Conservation (phyloP, 352 stramenopile genomes). For the Phytophthora ohioensis region DNA sequence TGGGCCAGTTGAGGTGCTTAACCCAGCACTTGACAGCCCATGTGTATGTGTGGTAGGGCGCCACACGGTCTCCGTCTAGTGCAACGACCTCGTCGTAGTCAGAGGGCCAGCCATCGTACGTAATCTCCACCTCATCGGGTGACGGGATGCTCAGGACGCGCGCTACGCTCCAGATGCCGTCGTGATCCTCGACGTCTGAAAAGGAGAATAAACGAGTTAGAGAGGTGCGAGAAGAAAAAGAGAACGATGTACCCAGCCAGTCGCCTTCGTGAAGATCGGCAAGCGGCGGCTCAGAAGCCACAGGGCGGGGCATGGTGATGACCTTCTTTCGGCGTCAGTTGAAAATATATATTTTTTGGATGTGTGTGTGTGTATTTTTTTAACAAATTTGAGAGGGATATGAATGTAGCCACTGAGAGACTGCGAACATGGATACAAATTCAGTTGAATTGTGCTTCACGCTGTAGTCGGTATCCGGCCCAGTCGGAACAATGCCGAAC, state of each 20-base stretch:
- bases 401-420: too few relatives aligned
- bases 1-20: conserved; percentile 70
- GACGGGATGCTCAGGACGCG: conserved; percentile 44
- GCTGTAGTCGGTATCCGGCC: conserved; percentile 61
- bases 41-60: conserved; percentile 55
- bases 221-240: background rate
- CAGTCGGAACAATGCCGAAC: conserved; percentile 93
- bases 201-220: background rate
- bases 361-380: too few relatives aligned
- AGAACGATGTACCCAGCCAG: conserved; percentile 13
- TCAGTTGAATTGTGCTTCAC: conserved; percentile 68
- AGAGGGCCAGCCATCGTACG: conserved; percentile 65
- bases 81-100: conserved; percentile 65
- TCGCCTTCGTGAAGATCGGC: conserved; percentile 6
- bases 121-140: conserved; percentile 46
- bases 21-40: conserved; percentile 22
- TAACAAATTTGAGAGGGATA: too few relatives aligned
- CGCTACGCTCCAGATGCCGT: conserved; percentile 69
- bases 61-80: conserved; percentile 58
- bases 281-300: background rate
- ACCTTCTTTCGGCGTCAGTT: background rate
- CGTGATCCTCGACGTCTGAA: conserved; percentile 61
- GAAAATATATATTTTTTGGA: background rate
- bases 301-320: conserved; percentile 3
- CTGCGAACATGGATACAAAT: too few relatives aligned